These are phyloP conservation scores for Aspergillus sp. DNA, from an alignment of 2,329 filamentous ascomycete species.

Conservation along the genomic window DNA sequence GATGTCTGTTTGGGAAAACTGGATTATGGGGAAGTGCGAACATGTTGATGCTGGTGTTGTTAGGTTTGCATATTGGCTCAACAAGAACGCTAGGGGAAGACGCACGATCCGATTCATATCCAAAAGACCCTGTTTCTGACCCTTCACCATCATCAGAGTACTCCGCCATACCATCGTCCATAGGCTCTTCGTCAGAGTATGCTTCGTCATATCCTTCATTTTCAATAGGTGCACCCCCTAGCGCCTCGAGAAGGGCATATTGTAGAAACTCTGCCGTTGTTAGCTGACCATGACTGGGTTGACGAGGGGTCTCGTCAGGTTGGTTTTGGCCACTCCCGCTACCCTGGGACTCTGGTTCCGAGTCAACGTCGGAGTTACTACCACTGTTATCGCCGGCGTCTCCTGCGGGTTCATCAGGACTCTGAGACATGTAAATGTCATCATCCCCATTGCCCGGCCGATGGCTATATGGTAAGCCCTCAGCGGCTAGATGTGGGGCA, in stretches of 20 bases:
- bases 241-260: constrained; percentile 15
- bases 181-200: constrained; percentile 10
- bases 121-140: constrained; percentile 1
- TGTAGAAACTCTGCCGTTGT: constrained; percentile 16
- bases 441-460: neutral
- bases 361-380: constrained; percentile 6
- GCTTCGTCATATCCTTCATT: constrained; percentile 11
- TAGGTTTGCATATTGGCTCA: neutral
- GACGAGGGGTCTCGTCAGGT: constrained; percentile 2
- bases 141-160: constrained; percentile 8
- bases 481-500: no score
- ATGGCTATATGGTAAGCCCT: neutral
- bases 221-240: constrained; percentile 13
- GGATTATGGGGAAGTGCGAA: constrained; percentile 33
- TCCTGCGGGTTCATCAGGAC: neutral
- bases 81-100: constrained; percentile 1
- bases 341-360: constrained; percentile 4
- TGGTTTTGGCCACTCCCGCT: constrained; percentile 3
- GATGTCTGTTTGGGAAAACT: constrained; percentile 35
- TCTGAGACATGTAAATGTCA: neutral
- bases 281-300: constrained; percentile 6
- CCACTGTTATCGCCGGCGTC: neutral
- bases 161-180: constrained; percentile 2
- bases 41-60: constrained; percentile 11
- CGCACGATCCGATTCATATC: constrained; percentile 15